Base-by-base conservation (phyloP, 2,329 filamentous ascomycete genomes). In the Aspergillus hortae region DNA sequence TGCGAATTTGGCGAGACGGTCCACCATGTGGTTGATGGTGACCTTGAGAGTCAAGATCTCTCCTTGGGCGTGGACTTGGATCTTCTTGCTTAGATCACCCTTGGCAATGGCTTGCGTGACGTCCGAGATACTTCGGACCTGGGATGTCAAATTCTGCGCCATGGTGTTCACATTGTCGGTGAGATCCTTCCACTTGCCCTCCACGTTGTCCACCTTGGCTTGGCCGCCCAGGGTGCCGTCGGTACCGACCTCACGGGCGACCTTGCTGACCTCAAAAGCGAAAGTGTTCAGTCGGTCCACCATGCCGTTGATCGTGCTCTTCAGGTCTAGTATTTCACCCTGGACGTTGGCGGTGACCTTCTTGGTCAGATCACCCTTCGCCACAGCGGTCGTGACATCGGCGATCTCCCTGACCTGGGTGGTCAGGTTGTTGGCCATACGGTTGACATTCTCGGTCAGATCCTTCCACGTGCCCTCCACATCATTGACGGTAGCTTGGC, bases 11-110 rank as follows among this genome's bases (percentile, higher is more conserved):
- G 94, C 95, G 46, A 99, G 77, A 57, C 92, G 85, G 68, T 92
- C 92, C 59, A 97, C 92, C 92, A 96, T 96, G 84, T 96, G 92
- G 71, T 96, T 96, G 77, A 96, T 96, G 41, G 92, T 97, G 67
- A 95, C 90, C 69, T 96, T 96, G 48, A 97, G 77, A 2, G 95
- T 87, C 58, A 94, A 83, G 58, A 97, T 96, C 73, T 97, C 92
- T 73, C 92, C 92, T 72, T 92, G 91, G 49, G 92, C 92, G 64
- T 95, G 88, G 6, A 97, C 92, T 59, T 95, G 89, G 64, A 97
- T 96, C 75, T 94, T 94, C 71, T 92, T 89, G 72, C 89, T 95
- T 84, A 97, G 90, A 74, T 96, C 90, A 66, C 92, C 92, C 67
- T 94, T 91, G 59, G 92, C 92, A 72, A 96, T 96, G 59, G 92